These are phyloP conservation scores for Saturnispora kantuleensis DNA, from an alignment of 805 yeast genomes.

Conservation along the genomic window DNA sequence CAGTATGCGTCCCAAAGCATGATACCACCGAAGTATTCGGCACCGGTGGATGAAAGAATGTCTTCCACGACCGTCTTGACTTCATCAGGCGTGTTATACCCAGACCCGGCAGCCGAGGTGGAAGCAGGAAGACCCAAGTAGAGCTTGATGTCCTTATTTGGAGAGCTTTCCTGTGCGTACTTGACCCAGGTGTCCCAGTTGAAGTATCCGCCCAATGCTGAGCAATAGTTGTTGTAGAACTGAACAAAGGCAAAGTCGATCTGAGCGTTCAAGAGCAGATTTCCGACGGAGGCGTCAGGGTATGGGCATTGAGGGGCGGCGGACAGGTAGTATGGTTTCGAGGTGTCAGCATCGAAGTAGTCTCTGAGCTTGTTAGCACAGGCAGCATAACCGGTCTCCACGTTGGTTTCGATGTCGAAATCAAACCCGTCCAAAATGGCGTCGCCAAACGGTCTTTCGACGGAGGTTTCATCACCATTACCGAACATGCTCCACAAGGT, in stretches of 20 bases:
- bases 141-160: slow-evolving; percentile 60
- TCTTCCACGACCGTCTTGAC: slow-evolving; percentile 24
- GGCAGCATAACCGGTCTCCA: slow-evolving; percentile 56
- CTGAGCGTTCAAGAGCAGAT: slow-evolving; percentile 37
- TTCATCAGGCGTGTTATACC: slow-evolving; percentile 41
- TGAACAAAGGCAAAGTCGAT: slow-evolving; percentile 80
- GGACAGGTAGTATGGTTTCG: slow-evolving; percentile 60
- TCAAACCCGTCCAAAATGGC: slow-evolving; percentile 80
- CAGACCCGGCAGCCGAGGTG: slow-evolving; percentile 42
- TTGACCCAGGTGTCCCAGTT: slow-evolving; percentile 62
- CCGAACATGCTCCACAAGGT: slow-evolving; percentile 57
- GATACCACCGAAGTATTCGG: slow-evolving; percentile 54
- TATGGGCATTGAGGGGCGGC: slow-evolving; percentile 92
- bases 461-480: slow-evolving; percentile 35
- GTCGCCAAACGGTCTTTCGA: slow-evolving; percentile 53
- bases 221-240: slow-evolving; percentile 81
- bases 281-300: slow-evolving; percentile 56
- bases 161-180: slow-evolving; percentile 48
- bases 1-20: slow-evolving; percentile 73
- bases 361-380: slow-evolving; percentile 41
- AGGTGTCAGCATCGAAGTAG: slow-evolving; percentile 28
- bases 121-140: slow-evolving; percentile 66
- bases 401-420: slow-evolving; percentile 56
- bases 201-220: slow-evolving; percentile 39
- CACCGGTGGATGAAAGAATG: slow-evolving; percentile 20